These are phyloP conservation scores for Chalciporus sphaerocephalus DNA, from an alignment of 768 basidiomycete species.

Conservation along the genomic window DNA sequence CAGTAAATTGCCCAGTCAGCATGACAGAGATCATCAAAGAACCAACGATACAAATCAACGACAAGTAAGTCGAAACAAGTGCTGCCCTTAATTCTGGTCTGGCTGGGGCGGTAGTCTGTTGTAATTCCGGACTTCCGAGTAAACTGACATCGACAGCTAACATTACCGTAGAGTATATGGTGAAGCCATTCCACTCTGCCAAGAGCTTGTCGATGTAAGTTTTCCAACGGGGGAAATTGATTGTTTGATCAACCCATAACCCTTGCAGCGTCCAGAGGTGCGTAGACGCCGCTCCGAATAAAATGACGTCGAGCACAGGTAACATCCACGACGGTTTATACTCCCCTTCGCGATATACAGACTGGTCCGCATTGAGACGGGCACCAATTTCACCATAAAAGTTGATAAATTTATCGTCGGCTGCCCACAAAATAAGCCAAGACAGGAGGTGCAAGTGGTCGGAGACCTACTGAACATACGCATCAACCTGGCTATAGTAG, in stretches of 20 bases:
- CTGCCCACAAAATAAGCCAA: slow-evolving; percentile 8
- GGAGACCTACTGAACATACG: slow-evolving; percentile 5
- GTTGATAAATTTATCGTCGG: slow-evolving; percentile 29
- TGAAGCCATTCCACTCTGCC: slow-evolving; percentile 46
- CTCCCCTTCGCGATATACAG: slow-evolving; percentile 15
- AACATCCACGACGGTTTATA: background rate
- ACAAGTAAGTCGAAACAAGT: slow-evolving; percentile 2
- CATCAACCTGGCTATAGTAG: slow-evolving; percentile 4
- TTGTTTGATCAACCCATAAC: slow-evolving; percentile 43
- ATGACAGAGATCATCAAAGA: slow-evolving; percentile 23
- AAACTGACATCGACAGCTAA: slow-evolving; percentile 9
- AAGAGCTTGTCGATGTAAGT: slow-evolving; percentile 39
- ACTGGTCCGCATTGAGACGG: slow-evolving; percentile 29
- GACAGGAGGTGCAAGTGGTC: background rate
- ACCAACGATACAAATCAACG: background rate
- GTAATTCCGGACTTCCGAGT: slow-evolving; percentile 1
- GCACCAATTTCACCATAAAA: slow-evolving; percentile 36
- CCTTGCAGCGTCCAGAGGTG: slow-evolving; percentile 40
- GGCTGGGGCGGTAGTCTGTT: background rate
- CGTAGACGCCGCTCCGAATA: slow-evolving; percentile 45
- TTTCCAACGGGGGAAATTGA: slow-evolving; percentile 37
- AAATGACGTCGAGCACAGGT: slow-evolving; percentile 30
- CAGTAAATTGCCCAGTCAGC: slow-evolving; percentile 35
- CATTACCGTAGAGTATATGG: slow-evolving; percentile 31
- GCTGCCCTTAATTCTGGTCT: background rate